Evolutionary conservation across 2,329 filamentous ascomycete genomes (phyloP), one percentile per base, ranked within the genome.

Genomic region (Sclerotinia trifoliorum): DNA sequence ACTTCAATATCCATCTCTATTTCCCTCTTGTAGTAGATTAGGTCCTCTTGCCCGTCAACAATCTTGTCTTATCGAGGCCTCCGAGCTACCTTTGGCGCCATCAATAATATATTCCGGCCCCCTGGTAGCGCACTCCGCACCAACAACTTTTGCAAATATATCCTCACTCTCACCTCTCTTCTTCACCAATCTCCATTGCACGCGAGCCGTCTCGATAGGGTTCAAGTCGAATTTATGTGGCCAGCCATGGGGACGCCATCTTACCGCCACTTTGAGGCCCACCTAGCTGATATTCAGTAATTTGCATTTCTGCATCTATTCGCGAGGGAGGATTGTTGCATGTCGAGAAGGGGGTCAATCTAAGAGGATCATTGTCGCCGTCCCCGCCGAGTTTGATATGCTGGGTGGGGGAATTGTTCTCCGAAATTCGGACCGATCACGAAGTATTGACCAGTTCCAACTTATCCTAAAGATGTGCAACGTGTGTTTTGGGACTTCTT

Each of bases 221-320:
- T 24, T 54, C 8, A 48, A 8, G 26, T 71, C 51, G 21, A 70
- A 71, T 11, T 42, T 66, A 3, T 26, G 26, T 21, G 66, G 70
- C 69, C 70, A 71, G 0, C 70, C 67, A 54, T 70, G 71, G 3
- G 71, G 42, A 13, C 54, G 55, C 66, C 68, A 17, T 73, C 57
- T n/a, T 44, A 67, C 15, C 39, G 10, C 44, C 67, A 29, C 8
- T 57, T 15, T 6, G 21, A n/a, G 42, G 7, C 35, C 64, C 65
- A 24, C 61, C 66, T 29, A 70, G 70, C n/a, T 71, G 66, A 61
- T 62, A 71, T 61, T 71, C 49, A 4, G 44, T 19, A 26, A 24
- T 11, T 32, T 66, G 35, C 68, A 69, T 39, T 54, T 70, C 2
- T 64, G 13, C 21, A 71, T 73, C 46, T 71, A 73, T 19, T 71